Evolutionary conservation across 148 eudicot species (phyloP).

Genomic region (Rhododendron ovatum): DNA sequence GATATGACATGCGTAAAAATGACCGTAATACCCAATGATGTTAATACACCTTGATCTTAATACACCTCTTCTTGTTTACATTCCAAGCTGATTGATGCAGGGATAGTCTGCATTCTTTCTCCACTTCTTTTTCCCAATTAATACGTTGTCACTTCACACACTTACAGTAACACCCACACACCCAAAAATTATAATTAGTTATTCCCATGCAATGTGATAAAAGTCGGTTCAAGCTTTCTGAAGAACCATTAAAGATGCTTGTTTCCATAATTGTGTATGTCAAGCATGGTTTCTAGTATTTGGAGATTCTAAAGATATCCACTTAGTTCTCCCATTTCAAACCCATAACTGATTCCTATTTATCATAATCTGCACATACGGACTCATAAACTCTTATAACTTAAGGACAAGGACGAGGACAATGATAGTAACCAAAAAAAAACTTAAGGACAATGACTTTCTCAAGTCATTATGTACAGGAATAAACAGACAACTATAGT

Average conservation of each 20-base stretch:
- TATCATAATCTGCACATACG: background rate
- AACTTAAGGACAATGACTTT: background rate
- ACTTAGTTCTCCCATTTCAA: background rate
- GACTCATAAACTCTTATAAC: background rate
- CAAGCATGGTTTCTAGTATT: background rate
- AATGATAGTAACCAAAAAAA: too few relatives aligned
- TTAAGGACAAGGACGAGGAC: too few relatives aligned
- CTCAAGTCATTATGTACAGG: background rate
- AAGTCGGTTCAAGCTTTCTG: background rate
- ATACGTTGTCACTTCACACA: background rate
- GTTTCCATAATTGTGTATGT: background rate
- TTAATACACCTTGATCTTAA: background rate
- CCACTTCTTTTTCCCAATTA: background rate
- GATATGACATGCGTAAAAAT: background rate
- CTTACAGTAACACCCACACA: background rate
- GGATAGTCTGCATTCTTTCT: background rate
- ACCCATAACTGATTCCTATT: background rate
- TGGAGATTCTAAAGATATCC: background rate
- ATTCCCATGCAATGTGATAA: background rate
- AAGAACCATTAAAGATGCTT: background rate
- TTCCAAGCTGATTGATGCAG: background rate
- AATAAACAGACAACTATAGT: background rate
- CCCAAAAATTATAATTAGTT: background rate
- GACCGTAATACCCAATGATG: background rate
- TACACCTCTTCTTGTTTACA: background rate